Evolutionary conservation across 176 grass and related monocot species (phyloP), one percentile per base, ranked within the genome.

Genomic region (Musa acuminata): DNA sequence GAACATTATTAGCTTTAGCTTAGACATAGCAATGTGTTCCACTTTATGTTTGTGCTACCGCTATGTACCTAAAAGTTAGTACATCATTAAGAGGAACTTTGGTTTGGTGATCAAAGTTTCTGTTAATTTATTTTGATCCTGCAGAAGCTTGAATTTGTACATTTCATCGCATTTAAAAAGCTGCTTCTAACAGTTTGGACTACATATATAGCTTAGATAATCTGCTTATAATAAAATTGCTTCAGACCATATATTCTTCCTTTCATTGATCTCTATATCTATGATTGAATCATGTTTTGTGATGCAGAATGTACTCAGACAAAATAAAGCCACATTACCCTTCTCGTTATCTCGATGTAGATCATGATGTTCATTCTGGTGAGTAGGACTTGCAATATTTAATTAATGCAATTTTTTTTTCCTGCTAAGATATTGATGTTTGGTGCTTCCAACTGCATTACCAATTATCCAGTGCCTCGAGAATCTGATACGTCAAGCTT

Each of bases 401-500:
- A 49, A 73, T 13, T 22, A 5, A n/a, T 53, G 11, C n/a, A 11
- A 65, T 11, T 2, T 55, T 13, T 19, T 4, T 48, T 1, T 48
- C 19, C 26, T 10, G 1, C 24, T 13, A 29, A 53, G 8, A 25
- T 48, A 10, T 74, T 13, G 3, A 67, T n/a, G 11, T 2, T 53
- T 55, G 55, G 4, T 8, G 25, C 2, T 62, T n/a, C 4, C 4
- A 14, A 65, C 72, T 11, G 35, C 35, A 43, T 43, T 6, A 9
- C n/a, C 4, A 43, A 43, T 43, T 43, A 43, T 64, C 63, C 50
- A 73, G 58, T 73, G 8, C 49, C 13, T 20, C 24, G 63, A 67
- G 83, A 86, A 55, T 92, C 66, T 27, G 83, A 86, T 54, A 52
- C 67, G 66, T 73, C 78, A 25, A 79, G 81, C 62, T n/a, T 86